Conservation (phyloP, 306 rosid genomes). For the Lablab purpureus region DNA sequence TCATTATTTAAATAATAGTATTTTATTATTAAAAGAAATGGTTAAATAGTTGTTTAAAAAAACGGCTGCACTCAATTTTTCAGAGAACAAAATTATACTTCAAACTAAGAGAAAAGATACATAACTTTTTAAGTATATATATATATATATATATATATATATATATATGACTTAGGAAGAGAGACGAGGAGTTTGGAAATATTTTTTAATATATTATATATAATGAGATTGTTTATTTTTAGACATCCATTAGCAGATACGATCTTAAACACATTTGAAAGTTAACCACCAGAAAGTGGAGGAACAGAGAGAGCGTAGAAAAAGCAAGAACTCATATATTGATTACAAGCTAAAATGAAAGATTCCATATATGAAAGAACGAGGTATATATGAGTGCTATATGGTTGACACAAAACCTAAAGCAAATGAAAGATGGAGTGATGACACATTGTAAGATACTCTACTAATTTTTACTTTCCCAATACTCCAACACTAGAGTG, state of each 20-base stretch:
- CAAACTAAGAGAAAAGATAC: no score
- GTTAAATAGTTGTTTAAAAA: no score
- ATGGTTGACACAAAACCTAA: constrained; percentile 31
- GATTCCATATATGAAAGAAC: not conserved
- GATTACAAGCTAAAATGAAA: constrained; percentile 12
- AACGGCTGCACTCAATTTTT: no score
- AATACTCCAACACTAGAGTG: constrained; percentile 4
- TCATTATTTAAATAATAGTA: no score
- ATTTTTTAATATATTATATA: no score
- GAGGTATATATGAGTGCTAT: constrained; percentile 24
- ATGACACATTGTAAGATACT: not conserved
- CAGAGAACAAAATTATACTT: no score
- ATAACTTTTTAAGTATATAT: no score
- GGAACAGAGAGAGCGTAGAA: not conserved
- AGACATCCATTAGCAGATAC: not conserved
- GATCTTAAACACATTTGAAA: not conserved
- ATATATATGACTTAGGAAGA: no score
- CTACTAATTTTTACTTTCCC: not conserved
- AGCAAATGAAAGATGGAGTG: constrained; percentile 7
- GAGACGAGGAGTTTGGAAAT: no score
- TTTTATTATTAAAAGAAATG: no score
- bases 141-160: no score
- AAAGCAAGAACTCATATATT: constrained; percentile 17
- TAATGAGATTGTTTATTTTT: not conserved
- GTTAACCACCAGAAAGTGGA: not conserved